Conservation (phyloP, 140 eudicot genomes). For the Stevia rebaudiana region DNA sequence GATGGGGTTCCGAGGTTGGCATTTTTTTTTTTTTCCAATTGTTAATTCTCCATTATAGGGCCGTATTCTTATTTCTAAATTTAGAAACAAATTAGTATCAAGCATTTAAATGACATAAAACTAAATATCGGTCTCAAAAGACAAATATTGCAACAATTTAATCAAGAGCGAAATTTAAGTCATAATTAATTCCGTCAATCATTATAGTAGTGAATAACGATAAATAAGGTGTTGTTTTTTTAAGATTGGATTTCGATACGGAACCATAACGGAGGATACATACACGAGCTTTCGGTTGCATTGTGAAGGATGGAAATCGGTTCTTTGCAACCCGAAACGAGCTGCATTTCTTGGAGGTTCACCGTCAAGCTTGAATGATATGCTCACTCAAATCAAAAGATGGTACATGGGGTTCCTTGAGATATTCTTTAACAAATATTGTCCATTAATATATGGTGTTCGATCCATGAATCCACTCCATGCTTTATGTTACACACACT, state of each 20-base stretch:
- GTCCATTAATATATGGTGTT: slow-evolving; percentile 46
- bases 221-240: not conserved
- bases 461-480: slow-evolving; percentile 43
- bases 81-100: too few species aligned
- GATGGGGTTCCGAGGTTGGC: slow-evolving; percentile 46
- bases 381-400: slow-evolving; percentile 42
- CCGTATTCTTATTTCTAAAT: too few species aligned
- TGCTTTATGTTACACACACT: slow-evolving; percentile 42
- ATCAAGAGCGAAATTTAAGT: too few species aligned
- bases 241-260: slow-evolving; percentile 66
- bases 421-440: slow-evolving; percentile 43
- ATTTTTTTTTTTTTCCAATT: too few species aligned
- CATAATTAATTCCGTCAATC: too few species aligned
- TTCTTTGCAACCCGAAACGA: slow-evolving; percentile 50
- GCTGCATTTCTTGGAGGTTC: slow-evolving; percentile 69
- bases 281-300: slow-evolving; percentile 58
- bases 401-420: slow-evolving; percentile 53
- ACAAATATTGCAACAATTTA: too few species aligned
- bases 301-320: slow-evolving; percentile 61
- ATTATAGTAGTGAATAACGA: not conserved
- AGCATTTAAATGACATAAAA: too few species aligned
- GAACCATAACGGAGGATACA: slow-evolving; percentile 57
- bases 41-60: too few species aligned
- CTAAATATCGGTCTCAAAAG: too few species aligned
- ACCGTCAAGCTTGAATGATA: slow-evolving; percentile 41